Conservation (phyloP, 1,284 basidiomycete species). For the Ustilago esculenta region DNA sequence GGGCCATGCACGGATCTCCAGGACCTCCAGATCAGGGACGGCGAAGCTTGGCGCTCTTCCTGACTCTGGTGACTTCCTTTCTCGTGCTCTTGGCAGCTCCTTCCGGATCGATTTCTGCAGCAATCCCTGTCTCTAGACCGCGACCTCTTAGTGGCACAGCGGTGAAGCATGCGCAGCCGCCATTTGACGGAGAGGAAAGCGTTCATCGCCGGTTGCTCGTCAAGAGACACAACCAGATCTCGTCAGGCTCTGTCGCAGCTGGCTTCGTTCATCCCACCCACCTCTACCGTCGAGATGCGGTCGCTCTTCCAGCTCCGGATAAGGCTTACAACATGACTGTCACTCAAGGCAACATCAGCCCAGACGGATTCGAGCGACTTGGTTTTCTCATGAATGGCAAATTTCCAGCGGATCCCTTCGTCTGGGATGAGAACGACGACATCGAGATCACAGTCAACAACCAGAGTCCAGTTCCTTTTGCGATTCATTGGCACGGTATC, state of each 20-base stretch:
- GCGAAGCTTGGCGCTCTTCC: background rate
- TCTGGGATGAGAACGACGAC: slow-evolving; percentile 55
- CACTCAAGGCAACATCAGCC: slow-evolving; percentile 37
- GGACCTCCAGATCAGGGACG: background rate
- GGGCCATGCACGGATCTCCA: background rate
- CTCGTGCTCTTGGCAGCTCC: slow-evolving; percentile 1
- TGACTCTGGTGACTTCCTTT: background rate
- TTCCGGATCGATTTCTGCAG: slow-evolving; percentile 1
- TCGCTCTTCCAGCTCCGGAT: slow-evolving; percentile 35
- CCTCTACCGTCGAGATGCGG: slow-evolving; percentile 35
- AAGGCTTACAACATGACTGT: slow-evolving; percentile 38
- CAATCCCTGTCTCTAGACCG: slow-evolving; percentile 5
- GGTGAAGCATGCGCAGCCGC: background rate
- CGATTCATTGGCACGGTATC: slow-evolving; percentile 53
- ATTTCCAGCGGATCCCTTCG: slow-evolving; percentile 38
- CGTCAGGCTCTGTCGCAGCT: slow-evolving; percentile 21
- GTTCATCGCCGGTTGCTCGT: slow-evolving; percentile 23
- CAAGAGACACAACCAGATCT: slow-evolving; percentile 30
- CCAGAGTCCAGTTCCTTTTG: slow-evolving; percentile 40
- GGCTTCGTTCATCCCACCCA: slow-evolving; percentile 40
- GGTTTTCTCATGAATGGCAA: slow-evolving; percentile 52
- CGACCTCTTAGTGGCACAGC: background rate
- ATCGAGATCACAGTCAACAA: slow-evolving; percentile 46
- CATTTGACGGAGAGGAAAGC: background rate
- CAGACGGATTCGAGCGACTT: slow-evolving; percentile 40